These are phyloP conservation scores for Physaria fendleri DNA, from an alignment of 345 rosid species.

Conservation along the genomic window DNA sequence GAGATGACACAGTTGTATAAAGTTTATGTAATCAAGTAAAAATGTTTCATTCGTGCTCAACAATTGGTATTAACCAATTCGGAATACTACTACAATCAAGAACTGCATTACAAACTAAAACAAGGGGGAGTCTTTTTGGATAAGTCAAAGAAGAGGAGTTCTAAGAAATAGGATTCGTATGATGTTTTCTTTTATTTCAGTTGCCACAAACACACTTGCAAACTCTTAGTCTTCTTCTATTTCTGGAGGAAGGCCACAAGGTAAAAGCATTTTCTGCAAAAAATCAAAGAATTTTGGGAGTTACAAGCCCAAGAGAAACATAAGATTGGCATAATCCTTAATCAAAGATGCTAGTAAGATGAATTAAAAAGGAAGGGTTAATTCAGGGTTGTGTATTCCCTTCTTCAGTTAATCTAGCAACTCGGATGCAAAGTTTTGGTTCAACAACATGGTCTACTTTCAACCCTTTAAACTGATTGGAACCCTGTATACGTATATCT, in stretches of 20 bases:
- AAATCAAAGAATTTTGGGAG: neutral
- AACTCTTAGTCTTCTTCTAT: constrained; percentile 70
- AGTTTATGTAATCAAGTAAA: neutral
- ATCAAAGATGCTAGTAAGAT: neutral
- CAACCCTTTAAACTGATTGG: neutral
- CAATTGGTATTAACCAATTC: neutral
- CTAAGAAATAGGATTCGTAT: neutral
- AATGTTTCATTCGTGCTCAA: neutral
- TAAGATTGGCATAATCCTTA: neutral
- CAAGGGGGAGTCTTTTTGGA: neutral
- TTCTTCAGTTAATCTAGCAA: neutral
- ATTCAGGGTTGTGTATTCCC: neutral
- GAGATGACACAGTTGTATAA: neutral
- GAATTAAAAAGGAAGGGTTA: neutral
- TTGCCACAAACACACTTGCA: neutral
- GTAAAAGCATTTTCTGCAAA: constrained; percentile 93
- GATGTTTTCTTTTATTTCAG: neutral
- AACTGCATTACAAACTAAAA: neutral
- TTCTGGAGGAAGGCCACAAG: constrained; percentile 93
- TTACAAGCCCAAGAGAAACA: neutral
- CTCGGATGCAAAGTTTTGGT: neutral
- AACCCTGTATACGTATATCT: neutral
- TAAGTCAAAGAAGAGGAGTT: neutral
- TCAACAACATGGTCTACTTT: neutral
- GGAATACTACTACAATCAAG: neutral